A percentile compares a stretch with the other conserved stretches of the same genome.
Conservation (phyloP, 2,329 filamentous ascomycete species). For the Elsinoe australis region DNA sequence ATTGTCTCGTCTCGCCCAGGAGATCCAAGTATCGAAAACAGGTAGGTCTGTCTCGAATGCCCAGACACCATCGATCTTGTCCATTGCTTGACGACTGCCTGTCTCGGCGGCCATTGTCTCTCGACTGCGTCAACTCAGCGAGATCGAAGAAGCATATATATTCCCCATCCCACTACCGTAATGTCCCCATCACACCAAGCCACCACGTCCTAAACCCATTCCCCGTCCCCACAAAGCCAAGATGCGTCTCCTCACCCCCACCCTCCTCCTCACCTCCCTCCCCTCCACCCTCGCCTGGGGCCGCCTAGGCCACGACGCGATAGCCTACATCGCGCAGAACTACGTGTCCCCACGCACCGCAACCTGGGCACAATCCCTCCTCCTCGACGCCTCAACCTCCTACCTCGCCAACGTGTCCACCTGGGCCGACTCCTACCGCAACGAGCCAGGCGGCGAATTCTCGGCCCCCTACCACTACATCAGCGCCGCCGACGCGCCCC, state of each 20-base stretch:
- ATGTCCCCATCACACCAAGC: constrained; percentile 2
- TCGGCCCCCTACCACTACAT: constrained; percentile 45
- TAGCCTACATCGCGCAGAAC: constrained; percentile 48
- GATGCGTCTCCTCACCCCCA: constrained; percentile 14
- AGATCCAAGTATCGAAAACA: not conserved
- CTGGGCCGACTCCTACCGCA: constrained; percentile 48
- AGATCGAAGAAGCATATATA: not conserved
- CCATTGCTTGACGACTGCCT: not conserved
- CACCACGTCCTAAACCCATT: too few relatives aligned
- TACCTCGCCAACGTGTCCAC: constrained; percentile 48
- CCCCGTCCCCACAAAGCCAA: not conserved
- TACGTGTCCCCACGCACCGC: constrained; percentile 39
- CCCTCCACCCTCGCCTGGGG: constrained; percentile 42
- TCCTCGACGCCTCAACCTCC: constrained; percentile 38
- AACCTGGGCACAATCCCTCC: constrained; percentile 39
- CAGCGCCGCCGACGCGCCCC: constrained; percentile 43
- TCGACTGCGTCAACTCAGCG: not conserved
- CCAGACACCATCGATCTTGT: not conserved
- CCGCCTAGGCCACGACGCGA: constrained; percentile 46
- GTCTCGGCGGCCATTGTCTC: not conserved
- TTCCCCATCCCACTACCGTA: not conserved
- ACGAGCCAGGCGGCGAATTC: constrained; percentile 42
- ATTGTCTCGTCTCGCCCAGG: not conserved
- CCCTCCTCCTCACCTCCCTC: constrained; percentile 19
- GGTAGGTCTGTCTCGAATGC: not conserved